Conservation (phyloP, 805 yeast genomes). For the Kuraishia molischiana region DNA sequence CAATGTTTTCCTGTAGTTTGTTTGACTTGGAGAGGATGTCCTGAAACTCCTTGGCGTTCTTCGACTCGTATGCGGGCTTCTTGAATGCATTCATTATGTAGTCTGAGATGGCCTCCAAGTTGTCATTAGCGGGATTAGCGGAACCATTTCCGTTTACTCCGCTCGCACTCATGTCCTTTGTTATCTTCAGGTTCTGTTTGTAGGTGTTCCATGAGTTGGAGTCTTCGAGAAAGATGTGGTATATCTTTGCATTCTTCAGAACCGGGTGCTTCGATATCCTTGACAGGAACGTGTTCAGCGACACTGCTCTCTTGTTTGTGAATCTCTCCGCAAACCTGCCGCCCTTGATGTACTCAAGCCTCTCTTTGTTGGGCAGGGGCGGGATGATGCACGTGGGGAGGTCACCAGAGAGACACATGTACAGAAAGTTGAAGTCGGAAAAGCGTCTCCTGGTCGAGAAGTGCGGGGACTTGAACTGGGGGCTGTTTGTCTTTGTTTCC, state of each 20-base stretch:
- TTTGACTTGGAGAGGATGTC: slow-evolving; percentile 78
- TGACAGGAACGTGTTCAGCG: slow-evolving; percentile 66
- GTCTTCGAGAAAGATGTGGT: slow-evolving; percentile 63
- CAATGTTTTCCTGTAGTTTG: slow-evolving; percentile 75
- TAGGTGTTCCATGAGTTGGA: slow-evolving; percentile 62
- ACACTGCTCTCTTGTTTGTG: slow-evolving; percentile 72
- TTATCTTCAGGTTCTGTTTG: slow-evolving; percentile 40
- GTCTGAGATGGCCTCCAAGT: slow-evolving; percentile 76
- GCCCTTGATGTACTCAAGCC: slow-evolving; percentile 87
- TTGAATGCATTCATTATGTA: slow-evolving; percentile 91
- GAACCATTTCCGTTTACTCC: slow-evolving; percentile 6
- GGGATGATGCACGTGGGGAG: slow-evolving; percentile 84
- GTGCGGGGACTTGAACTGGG: slow-evolving; percentile 35
- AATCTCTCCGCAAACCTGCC: slow-evolving; percentile 83
- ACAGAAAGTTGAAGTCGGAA: slow-evolving; percentile 76
- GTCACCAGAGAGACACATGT: slow-evolving; percentile 65
- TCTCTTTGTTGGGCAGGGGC: slow-evolving; percentile 87
- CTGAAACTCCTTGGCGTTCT: slow-evolving; percentile 61
- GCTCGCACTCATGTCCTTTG: slow-evolving; percentile 6
- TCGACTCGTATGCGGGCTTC: slow-evolving; percentile 46
- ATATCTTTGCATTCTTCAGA: slow-evolving; percentile 58
- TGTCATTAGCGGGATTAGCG: slow-evolving; percentile 10
- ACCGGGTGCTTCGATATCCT: slow-evolving; percentile 69
- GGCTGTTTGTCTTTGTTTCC: slow-evolving; percentile 53
- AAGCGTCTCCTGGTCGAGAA: slow-evolving; percentile 66